Percentiles rank a stretch among this genome's conserved stretches.
phyloP scores from a whole-genome alignment of 768 basidiomycete genomes.

The Rhodosporidiobolus odoratus region DNA sequence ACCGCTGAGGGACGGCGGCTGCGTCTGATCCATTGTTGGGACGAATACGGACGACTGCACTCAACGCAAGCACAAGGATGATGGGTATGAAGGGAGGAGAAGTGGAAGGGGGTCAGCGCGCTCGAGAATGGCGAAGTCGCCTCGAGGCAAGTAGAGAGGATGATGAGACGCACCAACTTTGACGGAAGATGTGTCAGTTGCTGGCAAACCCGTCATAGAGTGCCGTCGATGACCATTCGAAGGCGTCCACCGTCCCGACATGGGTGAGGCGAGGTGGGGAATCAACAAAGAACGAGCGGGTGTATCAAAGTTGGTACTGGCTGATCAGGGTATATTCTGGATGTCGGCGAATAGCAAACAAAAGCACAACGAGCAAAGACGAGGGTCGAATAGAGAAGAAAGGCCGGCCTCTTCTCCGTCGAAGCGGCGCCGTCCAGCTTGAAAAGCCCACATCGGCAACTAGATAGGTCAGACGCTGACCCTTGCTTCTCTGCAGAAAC shows the following conservation, averaged over 20 bases:
- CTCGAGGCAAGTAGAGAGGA: not conserved
- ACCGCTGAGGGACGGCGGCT: conserved; percentile 78
- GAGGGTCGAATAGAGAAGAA: too few species aligned
- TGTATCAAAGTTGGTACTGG: too few species aligned
- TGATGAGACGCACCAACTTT: conserved; percentile 69
- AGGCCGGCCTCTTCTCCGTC: too few species aligned
- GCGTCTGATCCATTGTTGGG: conserved; percentile 75
- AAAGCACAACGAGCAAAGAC: too few species aligned
- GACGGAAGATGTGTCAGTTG: conserved; percentile 51
- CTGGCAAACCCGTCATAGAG: not conserved
- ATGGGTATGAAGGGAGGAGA: not conserved
- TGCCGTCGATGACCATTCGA: not conserved
- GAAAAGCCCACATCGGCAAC: too few species aligned
- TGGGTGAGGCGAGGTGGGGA: too few species aligned
- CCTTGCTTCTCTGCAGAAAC: too few species aligned
- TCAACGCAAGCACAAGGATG: not conserved
- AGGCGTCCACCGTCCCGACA: not conserved
- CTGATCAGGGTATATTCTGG: too few species aligned
- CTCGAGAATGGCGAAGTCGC: not conserved
- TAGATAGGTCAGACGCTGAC: too few species aligned
- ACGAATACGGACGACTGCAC: conserved; percentile 76
- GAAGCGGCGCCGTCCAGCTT: too few species aligned
- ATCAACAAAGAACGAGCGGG: too few species aligned
- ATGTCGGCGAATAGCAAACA: too few species aligned
- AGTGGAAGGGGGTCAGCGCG: not conserved